A percentile compares a stretch with the other conserved stretches of the same genome.
These are phyloP conservation scores for Venturia carpophila DNA, from an alignment of 2,329 filamentous ascomycete species.

Conservation along the genomic window DNA sequence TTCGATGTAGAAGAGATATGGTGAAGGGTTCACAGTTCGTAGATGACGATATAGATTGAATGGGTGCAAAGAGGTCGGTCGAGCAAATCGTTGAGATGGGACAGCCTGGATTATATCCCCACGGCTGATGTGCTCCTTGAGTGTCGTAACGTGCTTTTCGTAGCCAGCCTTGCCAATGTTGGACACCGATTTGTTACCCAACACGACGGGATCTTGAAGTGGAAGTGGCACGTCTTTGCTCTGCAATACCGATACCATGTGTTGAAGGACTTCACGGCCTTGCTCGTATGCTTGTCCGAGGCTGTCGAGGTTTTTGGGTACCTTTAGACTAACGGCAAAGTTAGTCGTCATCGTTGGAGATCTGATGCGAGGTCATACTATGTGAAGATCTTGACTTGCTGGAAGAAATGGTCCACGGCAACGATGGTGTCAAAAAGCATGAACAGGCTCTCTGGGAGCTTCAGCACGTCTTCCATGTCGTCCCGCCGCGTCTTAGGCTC, in stretches of 20 bases:
- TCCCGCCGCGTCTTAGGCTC: constrained; percentile 84
- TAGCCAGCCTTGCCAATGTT: constrained; percentile 88
- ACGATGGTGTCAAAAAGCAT: constrained; percentile 96
- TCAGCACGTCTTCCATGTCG: constrained; percentile 79
- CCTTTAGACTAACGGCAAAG: constrained; percentile 2
- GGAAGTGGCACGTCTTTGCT: constrained; percentile 70
- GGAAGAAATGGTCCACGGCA: constrained; percentile 90
- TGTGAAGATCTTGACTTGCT: constrained; percentile 86
- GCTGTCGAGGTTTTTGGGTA: constrained; percentile 38
- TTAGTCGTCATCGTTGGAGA: constrained; percentile 29
- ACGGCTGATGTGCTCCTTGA: constrained; percentile 84
- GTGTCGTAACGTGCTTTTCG: constrained; percentile 72
- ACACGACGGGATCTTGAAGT: constrained; percentile 62
- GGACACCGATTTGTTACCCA: constrained; percentile 73
- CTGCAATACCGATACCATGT: constrained; percentile 64
- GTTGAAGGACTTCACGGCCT: constrained; percentile 55
- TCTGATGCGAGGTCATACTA: constrained; percentile 61
- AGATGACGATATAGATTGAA: constrained; percentile 98
- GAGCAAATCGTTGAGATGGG: constrained; percentile 84
- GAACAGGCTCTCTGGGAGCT: constrained; percentile 88
- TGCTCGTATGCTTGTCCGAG: constrained; percentile 63
- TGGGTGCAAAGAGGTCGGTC: constrained; percentile 83
- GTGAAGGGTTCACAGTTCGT: constrained; percentile 93
- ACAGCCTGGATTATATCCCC: constrained; percentile 98
- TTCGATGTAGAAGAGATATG: constrained; percentile 93